Evolutionary conservation across 768 basidiomycete species (phyloP).

Genomic region (Trametes maxima): DNA sequence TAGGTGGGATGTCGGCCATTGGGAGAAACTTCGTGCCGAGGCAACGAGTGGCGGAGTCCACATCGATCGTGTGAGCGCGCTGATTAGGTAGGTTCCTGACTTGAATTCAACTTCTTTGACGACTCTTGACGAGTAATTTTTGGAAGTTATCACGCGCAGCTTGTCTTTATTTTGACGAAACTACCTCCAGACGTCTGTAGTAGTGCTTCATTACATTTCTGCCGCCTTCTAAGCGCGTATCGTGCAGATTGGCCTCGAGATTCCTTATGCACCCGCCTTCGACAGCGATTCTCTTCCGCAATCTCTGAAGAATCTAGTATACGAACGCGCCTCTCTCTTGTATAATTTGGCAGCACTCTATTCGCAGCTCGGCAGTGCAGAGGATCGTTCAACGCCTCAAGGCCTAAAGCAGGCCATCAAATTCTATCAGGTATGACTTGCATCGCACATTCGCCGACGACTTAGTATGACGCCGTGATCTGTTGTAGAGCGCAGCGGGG

Average conservation of each 20-base stretch:
- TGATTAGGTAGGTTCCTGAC: conserved; percentile 47
- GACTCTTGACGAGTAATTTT: conserved; percentile 3
- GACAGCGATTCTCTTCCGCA: conserved; percentile 56
- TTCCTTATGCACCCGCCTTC: conserved; percentile 78
- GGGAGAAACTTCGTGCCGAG: conserved; percentile 68
- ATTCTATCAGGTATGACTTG: conserved; percentile 62
- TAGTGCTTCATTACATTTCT: conserved; percentile 8
- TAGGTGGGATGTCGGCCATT: conserved; percentile 70
- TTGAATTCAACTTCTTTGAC: not conserved
- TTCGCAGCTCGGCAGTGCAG: conserved; percentile 72
- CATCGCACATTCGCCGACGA: not conserved
- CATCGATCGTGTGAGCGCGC: conserved; percentile 53
- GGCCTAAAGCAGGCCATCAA: conserved; percentile 81
- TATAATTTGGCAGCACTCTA: conserved; percentile 90
- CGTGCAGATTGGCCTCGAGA: conserved; percentile 64
- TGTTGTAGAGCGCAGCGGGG: conserved; percentile 67
- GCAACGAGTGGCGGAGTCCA: conserved; percentile 53
- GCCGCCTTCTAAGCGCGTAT: conserved; percentile 10
- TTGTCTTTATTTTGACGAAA: conserved; percentile 81
- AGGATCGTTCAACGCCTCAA: conserved; percentile 71
- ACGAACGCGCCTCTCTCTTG: conserved; percentile 76
- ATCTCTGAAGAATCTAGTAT: conserved; percentile 71
- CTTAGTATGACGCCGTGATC: not conserved
- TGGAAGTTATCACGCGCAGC: conserved; percentile 87
- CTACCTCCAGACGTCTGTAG: conserved; percentile 74